Base-by-base conservation (phyloP, 257 asterid genomes). In the Hygrophila difformis region DNA sequence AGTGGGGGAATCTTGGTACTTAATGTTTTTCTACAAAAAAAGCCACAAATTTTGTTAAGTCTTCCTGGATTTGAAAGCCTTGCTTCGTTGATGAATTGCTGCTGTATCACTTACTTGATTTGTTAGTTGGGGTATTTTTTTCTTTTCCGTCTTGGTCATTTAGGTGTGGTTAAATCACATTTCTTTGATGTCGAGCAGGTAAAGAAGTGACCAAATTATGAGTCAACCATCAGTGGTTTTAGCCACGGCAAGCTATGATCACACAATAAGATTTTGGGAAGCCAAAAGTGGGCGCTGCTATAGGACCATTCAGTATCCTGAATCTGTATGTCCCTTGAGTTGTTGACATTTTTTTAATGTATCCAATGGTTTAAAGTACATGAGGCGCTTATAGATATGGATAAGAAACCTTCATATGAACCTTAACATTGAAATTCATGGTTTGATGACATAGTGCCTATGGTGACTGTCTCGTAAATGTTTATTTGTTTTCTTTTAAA, bases 201-300 rank as follows among this genome's bases (percentile, higher is more conserved):
- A 56, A 41, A 36, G 39, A 50, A 65, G 42, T 44, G 39, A 55
- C 40, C 26, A 40, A n/a, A 47, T 37, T 47, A 89, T 89, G 98
- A 77, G 67, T 55, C 97, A 84, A 38, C 96, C 98, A 49, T 82
- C 98, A 15, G 98, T 85, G 63, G 82, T 89, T 60, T 62, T 89
- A 55, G 98, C 96, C 2, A 89, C 98, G 5, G 93, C 96, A 35
- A 89, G 98, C 81, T 89, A 89, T 64, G 98, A 89, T 79, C 96
- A 85, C 67, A 89, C 98, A 9, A 89, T 89, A 65, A 80, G 87
- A 12, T 89, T 89, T 49, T 89, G 98, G 98, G 98, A 89, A 61
- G 96, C 96, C 0, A 82, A 86, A 54, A 82, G 92, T 19, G 98
- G 94, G 20, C 81, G 92, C 29, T 89, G 98, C 70, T 70, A 75